phyloP scores from a whole-genome alignment of 176 grass and related monocot species.

The barley (Hordeum vulgare) region MorexV3_pseudomolecules_assembly NC_058521.1:457513180-457513679 shows the following conservation, averaged over 20 bases:
- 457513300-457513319: neutral
- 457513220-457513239: neutral
- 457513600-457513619: neutral
- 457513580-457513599: neutral
- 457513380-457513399: neutral
- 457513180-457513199: neutral
- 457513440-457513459: neutral
- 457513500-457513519: neutral
- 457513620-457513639: neutral
- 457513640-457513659: neutral
- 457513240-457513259: neutral
- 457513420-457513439: neutral
- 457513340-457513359: neutral
- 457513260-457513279: neutral
- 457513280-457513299: neutral
- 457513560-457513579: conserved; percentile 5
- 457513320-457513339: neutral
- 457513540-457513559: neutral
- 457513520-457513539: neutral
- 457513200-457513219: neutral
- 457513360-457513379: neutral
- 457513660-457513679: neutral
- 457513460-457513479: neutral
- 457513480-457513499: neutral
- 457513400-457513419: neutral